Conservation (phyloP, 2,329 filamentous ascomycete genomes). For the Pestalotiopsis sp. region DNA sequence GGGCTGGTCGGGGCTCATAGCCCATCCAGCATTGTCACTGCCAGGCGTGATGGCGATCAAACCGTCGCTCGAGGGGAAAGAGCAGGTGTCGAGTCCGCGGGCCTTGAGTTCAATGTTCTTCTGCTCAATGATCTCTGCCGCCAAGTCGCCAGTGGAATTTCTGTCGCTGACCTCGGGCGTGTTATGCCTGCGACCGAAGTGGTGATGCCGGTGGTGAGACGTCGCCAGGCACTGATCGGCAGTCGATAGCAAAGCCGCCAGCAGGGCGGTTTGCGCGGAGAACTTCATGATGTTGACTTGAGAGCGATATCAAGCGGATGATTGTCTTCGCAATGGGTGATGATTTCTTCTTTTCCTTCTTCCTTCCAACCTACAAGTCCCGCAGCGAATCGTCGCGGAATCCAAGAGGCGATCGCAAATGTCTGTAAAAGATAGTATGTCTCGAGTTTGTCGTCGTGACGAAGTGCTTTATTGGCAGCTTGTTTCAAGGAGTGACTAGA, state of each 20-base stretch:
- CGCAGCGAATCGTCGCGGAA: neutral
- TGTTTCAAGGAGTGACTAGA: neutral
- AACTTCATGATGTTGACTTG: conserved; percentile 51
- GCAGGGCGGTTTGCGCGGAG: conserved; percentile 51
- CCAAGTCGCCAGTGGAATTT: conserved; percentile 19
- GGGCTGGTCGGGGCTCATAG: conserved; percentile 74
- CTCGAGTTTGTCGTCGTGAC: neutral
- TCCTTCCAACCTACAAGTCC: neutral
- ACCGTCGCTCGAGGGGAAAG: conserved; percentile 68
- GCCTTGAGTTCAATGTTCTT: conserved; percentile 46
- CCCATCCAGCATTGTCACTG: conserved; percentile 72
- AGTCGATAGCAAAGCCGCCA: conserved; percentile 50
- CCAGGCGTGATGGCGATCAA: conserved; percentile 70
- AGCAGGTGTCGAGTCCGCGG: conserved; percentile 56
- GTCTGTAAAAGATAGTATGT: neutral
- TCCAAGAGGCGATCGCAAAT: neutral
- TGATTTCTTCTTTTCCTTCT: neutral
- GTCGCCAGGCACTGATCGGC: conserved; percentile 40
- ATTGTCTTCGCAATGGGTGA: neutral
- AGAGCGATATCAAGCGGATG: conserved; percentile 22
- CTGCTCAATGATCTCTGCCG: conserved; percentile 27
- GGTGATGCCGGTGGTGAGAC: conserved; percentile 36
- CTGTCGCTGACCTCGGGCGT: conserved; percentile 23
- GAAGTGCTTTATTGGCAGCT: neutral
- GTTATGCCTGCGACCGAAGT: conserved; percentile 37